Evolutionary conservation across 1,139 yeast species (phyloP).

Genomic region (Hansenula anomala): DNA sequence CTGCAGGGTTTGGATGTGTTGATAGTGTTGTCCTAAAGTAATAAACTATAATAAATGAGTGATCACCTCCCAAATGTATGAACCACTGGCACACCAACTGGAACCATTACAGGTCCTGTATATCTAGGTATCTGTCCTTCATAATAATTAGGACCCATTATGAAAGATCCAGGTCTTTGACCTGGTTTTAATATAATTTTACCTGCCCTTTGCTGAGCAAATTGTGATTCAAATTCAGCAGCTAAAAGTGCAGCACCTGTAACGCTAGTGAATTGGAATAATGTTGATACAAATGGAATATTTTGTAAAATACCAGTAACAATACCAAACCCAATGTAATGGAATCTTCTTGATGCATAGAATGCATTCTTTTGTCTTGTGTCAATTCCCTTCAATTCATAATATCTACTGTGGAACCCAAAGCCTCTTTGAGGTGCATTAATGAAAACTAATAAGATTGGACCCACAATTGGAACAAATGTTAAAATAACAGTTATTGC

Average conservation of each 20-base stretch:
- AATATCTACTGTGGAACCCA: constrained; percentile 54
- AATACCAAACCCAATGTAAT: constrained; percentile 43
- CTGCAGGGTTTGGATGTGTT: constrained; percentile 97
- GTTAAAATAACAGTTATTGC: constrained; percentile 33
- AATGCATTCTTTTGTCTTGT: constrained; percentile 31
- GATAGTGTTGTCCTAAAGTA: constrained; percentile 55
- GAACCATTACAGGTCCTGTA: no score
- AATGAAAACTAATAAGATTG: constrained; percentile 45
- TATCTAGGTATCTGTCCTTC: no score
- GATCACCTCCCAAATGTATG: no score
- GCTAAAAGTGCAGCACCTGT: constrained; percentile 78
- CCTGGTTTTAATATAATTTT: not conserved
- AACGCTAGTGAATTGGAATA: constrained; percentile 62
- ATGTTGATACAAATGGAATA: constrained; percentile 54
- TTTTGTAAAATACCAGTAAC: constrained; percentile 53
- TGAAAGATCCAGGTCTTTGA: not conserved
- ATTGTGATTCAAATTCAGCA: constrained; percentile 24
- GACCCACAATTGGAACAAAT: constrained; percentile 60
- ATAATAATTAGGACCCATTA: not conserved
- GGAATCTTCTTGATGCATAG: constrained; percentile 26
- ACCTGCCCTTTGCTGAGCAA: constrained; percentile 4
- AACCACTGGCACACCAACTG: no score
- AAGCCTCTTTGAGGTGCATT: constrained; percentile 59
- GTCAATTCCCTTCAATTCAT: constrained; percentile 50
- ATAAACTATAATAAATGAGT: no score